Percentiles rank a stretch among this genome's conserved stretches.
Evolutionary conservation across 139 green algal genomes (phyloP).

Genomic region (Closterium sp.): DNA sequence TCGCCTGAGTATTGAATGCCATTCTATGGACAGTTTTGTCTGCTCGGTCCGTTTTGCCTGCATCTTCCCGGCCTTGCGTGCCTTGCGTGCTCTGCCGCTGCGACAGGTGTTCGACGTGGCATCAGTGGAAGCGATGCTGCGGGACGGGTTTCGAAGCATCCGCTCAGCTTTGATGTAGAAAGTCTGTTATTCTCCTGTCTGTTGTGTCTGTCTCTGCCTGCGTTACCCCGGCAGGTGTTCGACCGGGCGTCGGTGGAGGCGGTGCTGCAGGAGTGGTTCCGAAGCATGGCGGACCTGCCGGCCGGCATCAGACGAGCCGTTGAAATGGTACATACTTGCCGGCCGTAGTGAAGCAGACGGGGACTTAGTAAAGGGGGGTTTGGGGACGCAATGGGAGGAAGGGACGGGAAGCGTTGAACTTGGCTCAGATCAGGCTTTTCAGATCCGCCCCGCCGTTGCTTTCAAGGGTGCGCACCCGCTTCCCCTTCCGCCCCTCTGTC

Average conservation of each 20-base stretch:
- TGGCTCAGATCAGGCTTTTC: no score
- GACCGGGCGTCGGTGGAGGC: constrained; percentile 79
- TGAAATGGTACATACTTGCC: constrained; percentile 66
- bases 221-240: constrained; percentile 66
- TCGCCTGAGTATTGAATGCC: no score
- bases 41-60: no score
- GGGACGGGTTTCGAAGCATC: no score
- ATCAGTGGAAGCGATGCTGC: neutral
- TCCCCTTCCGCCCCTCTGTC: no score
- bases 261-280: constrained; percentile 88
- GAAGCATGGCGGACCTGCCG: constrained; percentile 81
- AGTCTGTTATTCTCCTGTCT: neutral
- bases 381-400: neutral
- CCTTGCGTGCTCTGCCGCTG: neutral
- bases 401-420: no score
- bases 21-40: no score
- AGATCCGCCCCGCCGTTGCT: no score
- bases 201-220: neutral
- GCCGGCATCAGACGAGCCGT: constrained; percentile 82
- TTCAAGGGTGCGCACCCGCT: no score
- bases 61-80: neutral
- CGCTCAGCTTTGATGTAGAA: no score
- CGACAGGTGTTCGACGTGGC: neutral
- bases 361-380: neutral
- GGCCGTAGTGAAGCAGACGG: neutral